Conservation (phyloP, 2,329 filamentous ascomycete genomes). For the Microdochium nivale region DNA sequence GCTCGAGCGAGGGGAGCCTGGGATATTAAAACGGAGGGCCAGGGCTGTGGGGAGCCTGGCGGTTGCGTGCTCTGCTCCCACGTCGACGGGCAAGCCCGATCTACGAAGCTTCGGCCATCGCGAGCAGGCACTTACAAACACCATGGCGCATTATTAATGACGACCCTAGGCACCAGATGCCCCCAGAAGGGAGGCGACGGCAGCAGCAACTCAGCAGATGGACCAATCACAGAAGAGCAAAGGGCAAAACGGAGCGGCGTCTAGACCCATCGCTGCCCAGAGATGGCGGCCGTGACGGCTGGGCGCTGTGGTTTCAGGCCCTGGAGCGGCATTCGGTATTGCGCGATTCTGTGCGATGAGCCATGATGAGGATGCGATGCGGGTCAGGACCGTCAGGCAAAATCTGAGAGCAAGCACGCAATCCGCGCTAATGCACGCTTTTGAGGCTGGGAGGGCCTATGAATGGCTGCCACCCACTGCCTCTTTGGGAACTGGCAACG, state of each 20-base stretch:
- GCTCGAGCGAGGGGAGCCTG: not conserved
- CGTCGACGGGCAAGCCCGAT: not conserved
- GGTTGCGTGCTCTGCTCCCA: not conserved
- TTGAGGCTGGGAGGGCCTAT: conserved; percentile 10
- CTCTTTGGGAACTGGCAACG: not conserved
- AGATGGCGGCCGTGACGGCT: not conserved
- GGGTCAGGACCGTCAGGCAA: conserved; percentile 12
- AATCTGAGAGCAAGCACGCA: conserved; percentile 25
- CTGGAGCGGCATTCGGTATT: not conserved
- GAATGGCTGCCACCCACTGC: conserved; percentile 13
- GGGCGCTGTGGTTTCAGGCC: not conserved
- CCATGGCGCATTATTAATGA: not conserved
- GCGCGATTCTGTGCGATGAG: not conserved
- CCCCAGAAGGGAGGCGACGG: not conserved
- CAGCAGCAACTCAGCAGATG: not conserved
- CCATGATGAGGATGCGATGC: not conserved
- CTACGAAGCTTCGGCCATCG: not conserved
- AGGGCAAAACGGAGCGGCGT: not conserved
- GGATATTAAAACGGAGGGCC: not conserved
- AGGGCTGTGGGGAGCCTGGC: not conserved
- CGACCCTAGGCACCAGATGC: not conserved
- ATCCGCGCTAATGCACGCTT: conserved; percentile 22
- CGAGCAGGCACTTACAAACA: not conserved
- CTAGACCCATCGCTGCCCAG: not conserved
- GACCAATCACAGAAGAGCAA: not conserved